Conservation (phyloP, 345 rosid genomes). For the Rubroshorea leprosula region DNA sequence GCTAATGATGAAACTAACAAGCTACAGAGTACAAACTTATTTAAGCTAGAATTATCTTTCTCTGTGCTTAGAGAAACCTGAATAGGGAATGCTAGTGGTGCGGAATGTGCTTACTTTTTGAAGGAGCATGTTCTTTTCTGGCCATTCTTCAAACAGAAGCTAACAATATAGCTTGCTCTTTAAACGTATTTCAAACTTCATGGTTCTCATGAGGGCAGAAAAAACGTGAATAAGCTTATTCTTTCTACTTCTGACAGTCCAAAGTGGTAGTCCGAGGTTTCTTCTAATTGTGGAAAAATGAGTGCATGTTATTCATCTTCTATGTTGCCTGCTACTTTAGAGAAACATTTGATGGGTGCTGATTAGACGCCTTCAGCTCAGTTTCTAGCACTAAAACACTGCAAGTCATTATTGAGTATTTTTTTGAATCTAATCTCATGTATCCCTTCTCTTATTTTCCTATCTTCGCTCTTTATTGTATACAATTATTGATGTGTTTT, state of each 20-base stretch:
- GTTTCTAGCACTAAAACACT: not conserved
- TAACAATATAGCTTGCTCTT: no score
- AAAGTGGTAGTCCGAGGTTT: no score
- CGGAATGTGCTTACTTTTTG: not conserved
- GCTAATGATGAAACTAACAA: conserved; percentile 3
- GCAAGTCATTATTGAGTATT: not conserved
- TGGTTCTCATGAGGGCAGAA: no score
- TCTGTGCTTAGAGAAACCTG: not conserved
- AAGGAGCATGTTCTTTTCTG: not conserved
- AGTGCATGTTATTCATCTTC: not conserved
- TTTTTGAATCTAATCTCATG: not conserved
- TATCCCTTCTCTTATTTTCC: not conserved
- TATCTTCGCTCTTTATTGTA: not conserved
- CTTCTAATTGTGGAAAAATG: no score
- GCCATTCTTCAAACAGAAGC: no score
- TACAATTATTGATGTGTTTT: conserved; percentile 1
- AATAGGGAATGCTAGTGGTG: not conserved
- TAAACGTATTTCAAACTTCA: no score
- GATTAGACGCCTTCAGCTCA: no score
- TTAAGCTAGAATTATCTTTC: not conserved
- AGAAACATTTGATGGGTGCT: not conserved
- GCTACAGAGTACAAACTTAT: not conserved
- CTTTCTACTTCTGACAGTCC: no score
- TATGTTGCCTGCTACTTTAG: not conserved
- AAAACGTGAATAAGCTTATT: no score